Base-by-base conservation (phyloP, 164 flowering plant genomes). In the Liriodendron chinense region DNA sequence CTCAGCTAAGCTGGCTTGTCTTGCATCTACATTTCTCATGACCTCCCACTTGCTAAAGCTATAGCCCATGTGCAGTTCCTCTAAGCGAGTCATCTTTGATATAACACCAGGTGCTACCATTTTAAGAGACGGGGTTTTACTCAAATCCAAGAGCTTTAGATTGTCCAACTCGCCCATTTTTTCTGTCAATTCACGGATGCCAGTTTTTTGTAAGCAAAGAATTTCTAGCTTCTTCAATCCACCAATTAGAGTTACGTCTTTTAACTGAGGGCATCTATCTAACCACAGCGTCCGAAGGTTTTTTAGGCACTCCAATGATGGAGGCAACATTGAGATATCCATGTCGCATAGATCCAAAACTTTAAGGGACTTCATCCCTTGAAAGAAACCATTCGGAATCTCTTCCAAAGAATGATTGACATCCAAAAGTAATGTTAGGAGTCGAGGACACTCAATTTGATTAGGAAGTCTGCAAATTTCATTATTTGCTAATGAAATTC, bases 201-300 rank as follows among this genome's bases (percentile, higher is more conserved):
- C 43, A 0, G 43, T 34, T 34, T 34, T 0, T 34, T 34, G 7
- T 34, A 34, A 4, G 43, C 43, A 34, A 34, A 34, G 43, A 0
- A 34, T 34, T 34, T 34, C 43, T 4, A 34, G 7, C 43, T 34
- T 34, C 7, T 34, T 34, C 7, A 34, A 34, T 4, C 43, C 7
- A 34, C 43, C 43, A 34, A 34, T 34, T 34, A 34, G 7, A 34
- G 43, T 4, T 34, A 34, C 7, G 43, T 34, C 43, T 34, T 34
- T 4, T 4, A 34, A 34, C 43, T 4, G 43, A 74, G 9, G 16
- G 20, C 76, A 68, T 18, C 21, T 63, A 3, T 28, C 69, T 22
- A 79, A 21, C 63, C 50, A 59, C 0, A 79, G 75, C 21, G 73
- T 62, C 22, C 71, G 68, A 2, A 79, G 73, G 22, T 75, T 79